Base-by-base conservation (phyloP, 768 basidiomycete genomes). In the Tricholoma bakamatsutake region DNA sequence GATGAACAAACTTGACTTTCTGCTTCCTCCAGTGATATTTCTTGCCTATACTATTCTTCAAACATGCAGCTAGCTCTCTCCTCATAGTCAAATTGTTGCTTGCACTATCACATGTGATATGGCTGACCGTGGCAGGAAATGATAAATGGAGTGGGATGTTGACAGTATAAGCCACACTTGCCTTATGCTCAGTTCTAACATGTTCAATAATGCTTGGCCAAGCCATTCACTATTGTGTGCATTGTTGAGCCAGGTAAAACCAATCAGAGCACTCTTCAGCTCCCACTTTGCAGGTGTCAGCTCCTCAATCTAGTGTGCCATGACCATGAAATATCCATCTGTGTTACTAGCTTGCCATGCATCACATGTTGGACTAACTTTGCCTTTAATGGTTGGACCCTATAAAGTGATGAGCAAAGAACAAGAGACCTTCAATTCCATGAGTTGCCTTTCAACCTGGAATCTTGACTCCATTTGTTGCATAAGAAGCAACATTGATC, bases 61-160 rank as follows among this genome's bases (percentile, higher is more conserved):
- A 3, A 3, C 9, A 9, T 7, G 15, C 15, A 17, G 28, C 49
- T 10, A 50, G 27, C 5, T 31, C n/a, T 5, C 9, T 18, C 13
- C 34, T 31, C 49, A 50, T 50, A 6, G 15, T 50, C 5, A 8
- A n/a, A 33, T 50, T 50, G 30, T 50, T 50, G 21, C 21, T 24
- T 24, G 21, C 21, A 24, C 3, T 24, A 24, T 24, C 21, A 24
- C 21, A 24, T 24, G 50, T 50, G n/a, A 50, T n/a, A 5, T 27
- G 24, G n/a, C 70, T 68, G 56, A 73, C 60, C 72, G 72, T 39
- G 4, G n/a, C 40, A 56, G 8, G 4, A 18, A 45, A n/a, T 33
- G 15, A 18, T 33, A 11, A 34, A 34, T 33, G 17, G 18, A 15
- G n/a, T n/a, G n/a, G n/a, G 28, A 42, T 18, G 3, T 35, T 17